Evolutionary conservation across 2,329 filamentous ascomycete species (phyloP), one percentile per base, ranked within the genome.

Genomic region (Nemania diffusa): DNA sequence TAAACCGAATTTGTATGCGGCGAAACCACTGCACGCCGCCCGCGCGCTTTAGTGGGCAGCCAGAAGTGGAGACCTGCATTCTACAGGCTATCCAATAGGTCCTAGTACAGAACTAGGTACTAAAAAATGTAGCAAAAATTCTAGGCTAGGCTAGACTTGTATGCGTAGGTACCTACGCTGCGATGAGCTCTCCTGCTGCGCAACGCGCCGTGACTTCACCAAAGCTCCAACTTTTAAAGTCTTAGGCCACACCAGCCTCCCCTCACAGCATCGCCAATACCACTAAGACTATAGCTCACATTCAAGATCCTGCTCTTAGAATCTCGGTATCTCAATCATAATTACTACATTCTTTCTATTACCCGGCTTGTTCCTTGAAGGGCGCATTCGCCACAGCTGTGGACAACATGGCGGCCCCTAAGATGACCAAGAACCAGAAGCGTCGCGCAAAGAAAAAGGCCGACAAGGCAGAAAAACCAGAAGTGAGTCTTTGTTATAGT

Each of bases 371-470:
- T 57, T 34, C 27, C 57, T 60, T 20, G 29, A 62, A 61, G 66
- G 57, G 71, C 68, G 70, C 71, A 60, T 57, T 62, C 60, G 69
- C 69, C 53, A 53, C 50, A 62, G 37, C 64, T 26, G 61, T 52
- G 42, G 67, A 73, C 80, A 83, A 79, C 77, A 91, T 90, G 88
- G 88, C 87, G 75, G 79, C 84, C 72, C 80, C 85, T 73, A 97
- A 95, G 84, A 90, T 91, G 84, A 94, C 91, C 79, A 98, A 97
- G 85, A 97, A 97, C 81, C 93, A 97, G 82, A 91, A 94, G 84
- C 89, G 94, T 79, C 90, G 95, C 79, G 92, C 93, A 56, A 94
- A 95, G 85, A 97, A 96, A 88, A 97, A 97, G 90, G 92, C 93
- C 75, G 89, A 93, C 78, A 97, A 97, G 83, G 90, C 90, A 76